phyloP scores from a whole-genome alignment of 768 basidiomycete genomes.

The Podaxis sp. region DNA sequence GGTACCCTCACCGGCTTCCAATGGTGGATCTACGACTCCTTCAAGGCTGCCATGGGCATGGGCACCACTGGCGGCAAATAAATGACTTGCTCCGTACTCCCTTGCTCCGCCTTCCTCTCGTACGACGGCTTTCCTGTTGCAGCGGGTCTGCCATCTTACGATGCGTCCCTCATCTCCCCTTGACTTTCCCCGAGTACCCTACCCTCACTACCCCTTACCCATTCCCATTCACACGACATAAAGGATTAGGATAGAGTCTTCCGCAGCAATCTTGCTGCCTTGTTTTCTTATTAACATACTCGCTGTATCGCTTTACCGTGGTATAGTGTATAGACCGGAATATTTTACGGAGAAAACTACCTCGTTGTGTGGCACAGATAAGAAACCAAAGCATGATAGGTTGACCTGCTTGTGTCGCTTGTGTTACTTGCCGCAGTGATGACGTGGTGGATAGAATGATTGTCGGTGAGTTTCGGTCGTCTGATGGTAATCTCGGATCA shows the following conservation, averaged over 20 bases:
- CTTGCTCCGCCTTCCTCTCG: not conserved
- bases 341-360: not conserved
- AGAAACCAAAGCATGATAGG: not conserved
- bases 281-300: conserved; percentile 1
- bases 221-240: conserved; percentile 3
- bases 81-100: conserved; percentile 15
- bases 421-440: not conserved
- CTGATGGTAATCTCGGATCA: not conserved
- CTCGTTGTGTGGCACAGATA: not conserved
- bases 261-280: not conserved
- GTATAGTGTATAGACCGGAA: conserved; percentile 10
- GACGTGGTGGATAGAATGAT: not conserved
- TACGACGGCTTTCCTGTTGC: not conserved
- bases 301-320: conserved; percentile 7
- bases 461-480: not conserved
- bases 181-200: conserved; percentile 6
- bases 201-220: not conserved
- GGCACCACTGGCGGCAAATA: conserved; percentile 90
- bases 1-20: conserved; percentile 71
- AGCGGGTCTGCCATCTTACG: not conserved
- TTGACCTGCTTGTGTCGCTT: no score
- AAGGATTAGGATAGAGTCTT: conserved; percentile 14
- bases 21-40: conserved; percentile 93
- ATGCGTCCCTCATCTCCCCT: not conserved
- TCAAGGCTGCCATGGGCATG: conserved; percentile 82